Base-by-base conservation (phyloP, 257 asterid species). In the Solanum tarapatanum region DNA sequence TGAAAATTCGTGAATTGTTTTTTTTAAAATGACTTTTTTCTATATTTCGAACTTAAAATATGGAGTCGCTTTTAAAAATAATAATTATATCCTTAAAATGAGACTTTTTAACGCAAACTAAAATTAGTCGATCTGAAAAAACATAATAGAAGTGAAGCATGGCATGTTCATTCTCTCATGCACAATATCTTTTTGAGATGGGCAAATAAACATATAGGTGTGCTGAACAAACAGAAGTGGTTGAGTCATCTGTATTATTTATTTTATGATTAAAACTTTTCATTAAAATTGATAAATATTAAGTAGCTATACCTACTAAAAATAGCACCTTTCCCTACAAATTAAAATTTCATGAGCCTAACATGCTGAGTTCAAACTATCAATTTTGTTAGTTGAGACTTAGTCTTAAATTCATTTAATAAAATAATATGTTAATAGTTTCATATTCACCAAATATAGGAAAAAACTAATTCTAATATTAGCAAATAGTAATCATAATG, bases 261-360 rank as follows among this genome's bases (percentile, higher is more conserved):
- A 85, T 85, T 51, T 45, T 74, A 85, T 85, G 60, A 85, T 39
- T 23, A 45, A 66, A 64, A 51, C 26, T 55, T 3, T 69, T 85
- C 80, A 85, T 66, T 85, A 12, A 66, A 21, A 51, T 68, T 85
- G 33, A 85, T 41, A 36, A 69, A 85, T 68, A 85, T n/a, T 85
- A 85, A 85, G 68, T 85, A 85, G 62, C 87, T 68, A 41, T 85
- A 85, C 62, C 87, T 68, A 85, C 69, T 66, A 3, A 85, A 33
- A 2, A 85, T 12, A 32, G 28, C 32, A 43, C 51, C 69, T 39
- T 26, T 33, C 39, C 28, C 28, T 39, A 39, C 39, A 66, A 37
- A 26, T 41, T 85, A 68, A 85, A 74, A 66, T 85, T 51, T 43
- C n/a, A 51, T 66, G 83, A 39, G 28, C 39, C 76, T 48, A 69